Base-by-base conservation (phyloP, 2,329 filamentous ascomycete genomes). In the Chaetomium sp. region DNA sequence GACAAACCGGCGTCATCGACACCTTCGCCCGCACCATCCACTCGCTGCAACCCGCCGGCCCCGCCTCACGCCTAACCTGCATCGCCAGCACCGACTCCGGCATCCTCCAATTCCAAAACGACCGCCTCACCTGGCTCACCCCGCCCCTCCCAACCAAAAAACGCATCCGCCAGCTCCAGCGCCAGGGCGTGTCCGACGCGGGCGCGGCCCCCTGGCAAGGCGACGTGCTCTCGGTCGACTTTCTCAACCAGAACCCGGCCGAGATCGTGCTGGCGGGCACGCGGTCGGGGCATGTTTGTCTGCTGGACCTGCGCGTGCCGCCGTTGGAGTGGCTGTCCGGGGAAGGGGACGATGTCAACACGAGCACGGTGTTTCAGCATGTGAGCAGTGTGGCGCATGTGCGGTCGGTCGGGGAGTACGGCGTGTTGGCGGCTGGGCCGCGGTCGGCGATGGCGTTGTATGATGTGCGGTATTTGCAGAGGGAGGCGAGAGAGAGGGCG, bases 401-500 rank as follows among this genome's bases (percentile, higher is more conserved):
- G 36, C 73, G 72, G 37, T 74, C 76, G 52, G 62, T 83, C 1
- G 74, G 76, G 49, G 66, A 69, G 6, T 68, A 81, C 61, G 75
- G 78, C 45, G 69, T 84, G 19, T 69, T 86, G 2, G 77, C 78
- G 3, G 76, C 79, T 0, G 80, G 81, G 1, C 67, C 82, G 1
- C 62, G 68, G 36, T 73, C 72, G 63, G 70, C 64, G 52, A 78
- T 86, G 70, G 71, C 72, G 1, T 67, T 84, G 5, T 86, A 83
- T 62, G 83, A 86, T 59, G 58, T 79, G 36, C 79, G 83, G 1
- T 81, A 74, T 60, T 51, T 53, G 36, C 37, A 27, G 19, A 27
- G 19, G 19, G 19, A 27, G 19, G 19, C 19, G 19, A 27, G 19
- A 27, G 19, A 27, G 19, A 27, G 19, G 19, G 19, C 19, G 19